These are phyloP conservation scores for Neonectria ditissima DNA, from an alignment of 2,329 filamentous ascomycete species.

Conservation along the genomic window DNA sequence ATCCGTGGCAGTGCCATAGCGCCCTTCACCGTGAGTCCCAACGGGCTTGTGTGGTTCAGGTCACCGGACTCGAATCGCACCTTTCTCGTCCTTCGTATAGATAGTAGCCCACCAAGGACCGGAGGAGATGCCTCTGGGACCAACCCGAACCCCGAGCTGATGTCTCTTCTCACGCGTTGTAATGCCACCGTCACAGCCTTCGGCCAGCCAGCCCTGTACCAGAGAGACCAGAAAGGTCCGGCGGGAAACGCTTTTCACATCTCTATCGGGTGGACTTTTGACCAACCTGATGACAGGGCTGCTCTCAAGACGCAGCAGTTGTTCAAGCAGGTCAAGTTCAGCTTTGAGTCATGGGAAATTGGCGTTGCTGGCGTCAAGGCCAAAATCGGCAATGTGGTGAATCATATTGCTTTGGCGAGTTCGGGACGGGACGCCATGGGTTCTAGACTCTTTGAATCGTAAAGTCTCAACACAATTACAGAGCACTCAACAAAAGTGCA, in stretches of 20 bases:
- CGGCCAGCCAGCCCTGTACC: conserved; percentile 79
- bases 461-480: conserved; percentile 1
- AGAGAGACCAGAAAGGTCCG: conserved; percentile 41
- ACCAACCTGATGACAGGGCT: conserved; percentile 59
- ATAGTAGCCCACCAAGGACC: conserved; percentile 22
- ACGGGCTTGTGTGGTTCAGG: conserved; percentile 61
- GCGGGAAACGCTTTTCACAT: conserved; percentile 77
- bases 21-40: conserved; percentile 55
- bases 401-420: conserved; percentile 56
- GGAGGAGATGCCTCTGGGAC: conserved; percentile 31
- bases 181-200: conserved; percentile 80
- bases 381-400: conserved; percentile 80
- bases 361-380: conserved; percentile 73
- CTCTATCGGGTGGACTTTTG: conserved; percentile 87
- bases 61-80: conserved; percentile 74
- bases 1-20: conserved; percentile 48
- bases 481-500: neutral
- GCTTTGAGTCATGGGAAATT: conserved; percentile 59
- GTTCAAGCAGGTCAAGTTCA: conserved; percentile 41
- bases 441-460: conserved; percentile 32
- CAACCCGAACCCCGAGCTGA: conserved; percentile 65
- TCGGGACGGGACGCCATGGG: conserved; percentile 10
- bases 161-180: conserved; percentile 72
- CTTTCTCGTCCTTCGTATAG: conserved; percentile 84
- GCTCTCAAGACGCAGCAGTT: conserved; percentile 42